Evolutionary conservation across 2,329 filamentous ascomycete species (phyloP).

Genomic region (Paracamarosporium sp.): DNA sequence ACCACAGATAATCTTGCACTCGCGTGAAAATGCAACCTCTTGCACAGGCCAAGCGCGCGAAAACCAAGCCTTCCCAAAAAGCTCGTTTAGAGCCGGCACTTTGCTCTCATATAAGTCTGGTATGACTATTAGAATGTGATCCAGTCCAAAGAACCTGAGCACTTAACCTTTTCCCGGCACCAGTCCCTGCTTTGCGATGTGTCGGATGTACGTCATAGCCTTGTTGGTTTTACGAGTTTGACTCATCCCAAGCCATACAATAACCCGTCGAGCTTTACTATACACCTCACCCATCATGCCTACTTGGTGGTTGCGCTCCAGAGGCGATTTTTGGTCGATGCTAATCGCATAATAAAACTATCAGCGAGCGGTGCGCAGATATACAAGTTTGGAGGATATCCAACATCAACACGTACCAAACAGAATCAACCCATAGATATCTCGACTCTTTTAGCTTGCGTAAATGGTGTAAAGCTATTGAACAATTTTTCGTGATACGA

Average conservation of each 20-base stretch:
- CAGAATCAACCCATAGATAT: constrained; percentile 7
- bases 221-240: background rate
- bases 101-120: background rate
- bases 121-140: background rate
- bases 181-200: background rate
- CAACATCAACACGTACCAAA: background rate
- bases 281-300: constrained; percentile 7
- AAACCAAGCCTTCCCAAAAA: constrained; percentile 2
- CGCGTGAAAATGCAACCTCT: constrained; percentile 3
- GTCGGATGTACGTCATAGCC: background rate
- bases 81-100: background rate
- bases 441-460: background rate
- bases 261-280: background rate
- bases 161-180: background rate
- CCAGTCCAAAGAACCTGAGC: background rate
- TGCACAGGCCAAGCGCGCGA: constrained; percentile 7
- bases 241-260: constrained; percentile 9
- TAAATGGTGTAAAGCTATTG: constrained; percentile 1
- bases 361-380: background rate
- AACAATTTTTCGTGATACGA: constrained; percentile 1
- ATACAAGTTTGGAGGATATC: background rate
- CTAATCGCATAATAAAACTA: background rate
- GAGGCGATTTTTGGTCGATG: constrained; percentile 1
- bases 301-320: constrained; percentile 10
- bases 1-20: background rate